These are phyloP conservation scores for Vigna mungo DNA, from an alignment of 306 rosid species.

Conservation along the genomic window DNA sequence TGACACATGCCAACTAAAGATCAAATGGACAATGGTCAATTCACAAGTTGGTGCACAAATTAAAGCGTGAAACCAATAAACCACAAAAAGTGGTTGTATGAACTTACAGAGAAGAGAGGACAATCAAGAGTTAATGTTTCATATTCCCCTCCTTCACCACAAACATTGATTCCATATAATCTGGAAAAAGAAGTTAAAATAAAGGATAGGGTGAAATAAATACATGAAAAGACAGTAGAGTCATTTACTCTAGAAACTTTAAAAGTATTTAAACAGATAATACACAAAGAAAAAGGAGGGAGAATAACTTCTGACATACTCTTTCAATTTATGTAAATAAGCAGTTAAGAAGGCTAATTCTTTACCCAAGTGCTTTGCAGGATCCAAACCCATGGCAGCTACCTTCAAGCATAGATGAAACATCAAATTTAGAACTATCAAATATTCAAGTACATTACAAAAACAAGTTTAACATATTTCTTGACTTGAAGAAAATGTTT, in stretches of 20 bases:
- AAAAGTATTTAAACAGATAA: constrained; percentile 29
- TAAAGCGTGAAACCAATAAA: neutral
- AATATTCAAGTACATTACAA: constrained; percentile 29
- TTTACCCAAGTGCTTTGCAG: constrained; percentile 93
- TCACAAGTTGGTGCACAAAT: constrained; percentile 1
- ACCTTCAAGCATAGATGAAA: constrained; percentile 65
- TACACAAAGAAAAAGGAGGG: constrained; percentile 29
- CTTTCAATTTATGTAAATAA: constrained; percentile 85
- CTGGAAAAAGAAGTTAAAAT: constrained; percentile 52
- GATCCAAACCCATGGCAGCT: constrained; percentile 97
- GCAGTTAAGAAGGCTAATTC: constrained; percentile 73
- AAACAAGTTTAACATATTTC: constrained; percentile 40
- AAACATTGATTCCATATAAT: constrained; percentile 86
- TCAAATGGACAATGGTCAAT: constrained; percentile 24
- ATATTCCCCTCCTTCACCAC: constrained; percentile 99
- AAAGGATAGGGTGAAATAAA: constrained; percentile 25
- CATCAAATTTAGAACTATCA: constrained; percentile 39
- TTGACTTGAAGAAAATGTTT: constrained; percentile 31
- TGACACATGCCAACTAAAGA: constrained; percentile 6
- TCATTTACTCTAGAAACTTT: constrained; percentile 2
- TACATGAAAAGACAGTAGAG: constrained; percentile 13
- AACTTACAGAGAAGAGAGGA: constrained; percentile 87
- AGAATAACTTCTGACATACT: constrained; percentile 55
- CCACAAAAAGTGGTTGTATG: constrained; percentile 19
- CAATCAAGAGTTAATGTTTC: constrained; percentile 96